Evolutionary conservation across 257 asterid species (phyloP), one percentile per base, ranked within the genome.

Genomic region (Solanum bulbocastanum): DNA sequence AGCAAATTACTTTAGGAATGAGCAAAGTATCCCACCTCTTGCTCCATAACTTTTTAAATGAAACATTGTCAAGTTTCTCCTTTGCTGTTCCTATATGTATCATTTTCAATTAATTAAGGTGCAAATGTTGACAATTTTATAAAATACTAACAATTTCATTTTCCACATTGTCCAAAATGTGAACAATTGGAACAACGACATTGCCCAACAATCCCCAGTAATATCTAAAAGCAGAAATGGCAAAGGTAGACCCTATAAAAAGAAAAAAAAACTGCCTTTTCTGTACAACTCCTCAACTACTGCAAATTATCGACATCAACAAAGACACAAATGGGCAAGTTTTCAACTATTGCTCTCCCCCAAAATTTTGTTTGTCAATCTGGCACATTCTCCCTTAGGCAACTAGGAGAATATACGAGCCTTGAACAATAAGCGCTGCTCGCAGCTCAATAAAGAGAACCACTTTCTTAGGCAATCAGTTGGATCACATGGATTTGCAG

Each of bases 361-460:
- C 85, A 81, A 81, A 81, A 81, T 1, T 25, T n/a, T 8, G 40
- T 81, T 16, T 32, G 18, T 2, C 85, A 79, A 25, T 32, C 68
- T 35, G 16, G 68, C 37, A 46, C 40, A 46, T 81, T 16, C 23
- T 81, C 20, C 16, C 27, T 79, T 46, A 8, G n/a, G 16, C 42
- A 81, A 27, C 85, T 81, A 46, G 91, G 86, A 75, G 91, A 81
- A n/a, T 84, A 88, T 65, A 92, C 89, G 82, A 84, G 89, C 89
- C 89, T 92, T 74, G 88, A 93, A 89, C 86, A 91, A 90, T 23
- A 93, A 93, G 86, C 88, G 96, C 23, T 96, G 96, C 91, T 93
- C 97, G 6, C 82, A 20, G 86, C 88, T 91, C 91, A 97, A 91
- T 37, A 88, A 91, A 35, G 72, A 91, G 85, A 94, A 95, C 99